Evolutionary conservation across 78 protist species (phyloP).

Genomic region (Cyanophora paradoxa): DNA sequence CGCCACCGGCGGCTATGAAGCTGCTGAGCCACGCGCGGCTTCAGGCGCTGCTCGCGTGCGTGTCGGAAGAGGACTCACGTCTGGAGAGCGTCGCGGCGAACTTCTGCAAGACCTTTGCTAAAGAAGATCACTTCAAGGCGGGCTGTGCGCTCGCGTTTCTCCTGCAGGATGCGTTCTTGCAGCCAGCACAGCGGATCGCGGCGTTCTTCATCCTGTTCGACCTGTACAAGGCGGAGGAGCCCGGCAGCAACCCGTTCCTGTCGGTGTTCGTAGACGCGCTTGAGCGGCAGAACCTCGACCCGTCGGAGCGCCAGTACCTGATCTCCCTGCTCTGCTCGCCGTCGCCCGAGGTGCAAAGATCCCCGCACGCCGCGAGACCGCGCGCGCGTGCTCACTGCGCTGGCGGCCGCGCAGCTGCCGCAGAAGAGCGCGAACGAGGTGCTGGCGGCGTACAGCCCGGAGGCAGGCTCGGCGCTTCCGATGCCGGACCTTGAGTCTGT

Average conservation of each 20-base stretch:
- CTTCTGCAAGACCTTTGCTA: conserved; percentile 5
- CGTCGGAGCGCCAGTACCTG: not conserved
- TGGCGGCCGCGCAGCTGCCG: not conserved
- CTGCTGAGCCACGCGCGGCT: too few relatives aligned
- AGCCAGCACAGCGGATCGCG: not conserved
- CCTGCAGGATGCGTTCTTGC: not conserved
- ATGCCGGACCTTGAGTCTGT: not conserved
- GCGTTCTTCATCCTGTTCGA: conserved; percentile 22
- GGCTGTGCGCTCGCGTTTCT: conserved; percentile 10
- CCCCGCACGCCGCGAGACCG: not conserved
- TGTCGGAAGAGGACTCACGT: not conserved
- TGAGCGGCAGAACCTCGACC: not conserved
- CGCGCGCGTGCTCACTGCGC: not conserved
- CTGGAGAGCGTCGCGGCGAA: not conserved
- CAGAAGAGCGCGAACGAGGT: not conserved
- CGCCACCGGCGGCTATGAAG: too few relatives aligned
- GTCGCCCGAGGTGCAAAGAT: not conserved
- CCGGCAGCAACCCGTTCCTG: conserved; percentile 22
- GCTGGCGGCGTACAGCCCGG: not conserved
- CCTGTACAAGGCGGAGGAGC: conserved; percentile 19
- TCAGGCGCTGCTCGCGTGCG: not conserved
- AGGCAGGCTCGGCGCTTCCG: not conserved
- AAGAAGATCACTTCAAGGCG: conserved; percentile 21
- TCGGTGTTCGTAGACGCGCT: conserved; percentile 1
- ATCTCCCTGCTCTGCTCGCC: conserved; percentile 10